phyloP scores from a whole-genome alignment of 2,329 filamentous ascomycete genomes.

The Ophiostoma novo-ulmi region DNA sequence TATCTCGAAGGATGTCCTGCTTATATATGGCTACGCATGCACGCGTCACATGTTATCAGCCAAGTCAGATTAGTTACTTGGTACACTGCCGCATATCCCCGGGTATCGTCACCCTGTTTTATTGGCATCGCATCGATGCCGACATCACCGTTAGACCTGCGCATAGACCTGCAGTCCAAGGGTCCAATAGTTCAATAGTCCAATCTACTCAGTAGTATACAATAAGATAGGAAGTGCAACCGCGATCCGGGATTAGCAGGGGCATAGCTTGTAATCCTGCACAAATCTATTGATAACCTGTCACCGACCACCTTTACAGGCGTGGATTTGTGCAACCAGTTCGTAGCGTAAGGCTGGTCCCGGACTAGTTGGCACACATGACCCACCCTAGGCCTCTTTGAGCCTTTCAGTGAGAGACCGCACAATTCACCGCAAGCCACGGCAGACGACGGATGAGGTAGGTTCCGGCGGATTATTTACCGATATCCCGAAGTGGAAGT shows the following conservation, averaged over 20 bases:
- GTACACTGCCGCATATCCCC: background rate
- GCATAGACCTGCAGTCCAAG: background rate
- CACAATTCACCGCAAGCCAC: background rate
- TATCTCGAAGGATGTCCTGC: background rate
- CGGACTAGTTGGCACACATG: background rate
- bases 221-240: background rate
- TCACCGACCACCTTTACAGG: background rate
- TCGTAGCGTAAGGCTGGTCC: conserved; percentile 5
- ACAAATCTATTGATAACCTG: background rate
- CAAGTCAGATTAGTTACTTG: background rate
- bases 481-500: background rate
- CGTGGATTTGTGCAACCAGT: background rate
- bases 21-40: background rate
- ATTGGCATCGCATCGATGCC: background rate
- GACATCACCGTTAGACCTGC: background rate
- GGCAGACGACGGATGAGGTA: background rate
- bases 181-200: background rate
- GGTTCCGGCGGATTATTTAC: background rate
- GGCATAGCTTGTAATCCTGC: background rate
- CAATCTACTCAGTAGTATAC: background rate
- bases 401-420: background rate
- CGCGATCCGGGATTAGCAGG: background rate
- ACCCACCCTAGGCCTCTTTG: background rate
- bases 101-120: background rate
- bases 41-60: background rate